These are phyloP conservation scores for Alternaria sp. DNA, from an alignment of 2,329 filamentous ascomycete species.

Conservation along the genomic window DNA sequence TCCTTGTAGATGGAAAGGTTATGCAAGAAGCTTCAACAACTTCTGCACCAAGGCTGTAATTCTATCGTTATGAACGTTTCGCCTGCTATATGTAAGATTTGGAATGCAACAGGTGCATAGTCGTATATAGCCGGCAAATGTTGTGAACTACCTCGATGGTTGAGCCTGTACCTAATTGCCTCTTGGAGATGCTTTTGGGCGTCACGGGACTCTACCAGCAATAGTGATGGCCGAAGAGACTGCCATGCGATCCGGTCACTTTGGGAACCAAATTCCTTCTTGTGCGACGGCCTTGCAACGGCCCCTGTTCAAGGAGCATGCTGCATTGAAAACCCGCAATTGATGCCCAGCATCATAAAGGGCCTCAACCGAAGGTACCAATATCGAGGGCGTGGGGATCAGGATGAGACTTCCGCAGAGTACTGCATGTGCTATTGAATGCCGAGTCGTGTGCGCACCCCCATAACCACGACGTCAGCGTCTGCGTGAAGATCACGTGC, in stretches of 20 bases:
- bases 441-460: not conserved
- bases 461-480: slow-evolving; percentile 2
- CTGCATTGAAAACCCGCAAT: not conserved
- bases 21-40: not conserved
- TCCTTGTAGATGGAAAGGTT: not conserved
- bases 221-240: not conserved
- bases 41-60: not conserved
- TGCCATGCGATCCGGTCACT: not conserved
- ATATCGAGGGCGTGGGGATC: not conserved
- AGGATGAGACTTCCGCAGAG: not conserved
- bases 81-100: not conserved
- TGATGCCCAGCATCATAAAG: not conserved
- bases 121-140: not conserved
- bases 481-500: slow-evolving; percentile 28
- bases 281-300: not conserved
- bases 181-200: not conserved
- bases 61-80: not conserved
- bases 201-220: not conserved
- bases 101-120: not conserved
- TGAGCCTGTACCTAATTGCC: not conserved
- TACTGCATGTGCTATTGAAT: slow-evolving; percentile 3
- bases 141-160: not conserved
- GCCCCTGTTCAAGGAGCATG: not conserved
- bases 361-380: not conserved
- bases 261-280: not conserved